A percentile compares a stretch with the other conserved stretches of the same genome.
phyloP scores from a whole-genome alignment of 208 protist species.

The Angomonas desouzai region DNA sequence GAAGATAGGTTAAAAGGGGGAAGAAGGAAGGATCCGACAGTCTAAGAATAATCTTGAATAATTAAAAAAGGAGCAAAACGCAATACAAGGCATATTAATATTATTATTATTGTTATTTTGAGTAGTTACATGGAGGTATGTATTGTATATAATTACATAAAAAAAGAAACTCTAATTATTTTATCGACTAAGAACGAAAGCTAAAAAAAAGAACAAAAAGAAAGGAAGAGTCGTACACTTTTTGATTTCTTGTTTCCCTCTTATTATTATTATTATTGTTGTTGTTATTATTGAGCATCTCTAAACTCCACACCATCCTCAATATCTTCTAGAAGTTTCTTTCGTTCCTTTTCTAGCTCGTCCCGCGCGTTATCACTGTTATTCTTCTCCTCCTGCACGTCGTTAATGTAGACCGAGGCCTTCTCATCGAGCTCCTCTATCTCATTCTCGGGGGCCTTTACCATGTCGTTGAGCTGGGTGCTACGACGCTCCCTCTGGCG shows the following conservation, averaged over 20 bases:
- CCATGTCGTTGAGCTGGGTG: constrained; percentile 47
- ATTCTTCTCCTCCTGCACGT: constrained; percentile 42
- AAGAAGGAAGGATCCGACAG: background rate
- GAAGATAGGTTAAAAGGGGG: background rate
- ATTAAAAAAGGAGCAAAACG: too few species aligned
- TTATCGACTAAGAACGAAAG: background rate
- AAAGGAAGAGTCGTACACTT: background rate
- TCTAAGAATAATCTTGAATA: too few species aligned
- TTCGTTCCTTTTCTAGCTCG: constrained; percentile 41
- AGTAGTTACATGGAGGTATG: background rate
- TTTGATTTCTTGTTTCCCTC: background rate
- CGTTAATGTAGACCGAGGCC: constrained; percentile 41
- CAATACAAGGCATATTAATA: constrained; percentile 14
- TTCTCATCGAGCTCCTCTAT: constrained; percentile 52
- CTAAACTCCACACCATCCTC: constrained; percentile 70
- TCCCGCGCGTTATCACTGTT: constrained; percentile 30
- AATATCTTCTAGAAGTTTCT: constrained; percentile 70
- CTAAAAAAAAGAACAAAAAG: constrained; percentile 14
- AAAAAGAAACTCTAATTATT: constrained; percentile 1
- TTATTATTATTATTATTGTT: constrained; percentile 7
- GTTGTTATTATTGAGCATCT: constrained; percentile 1
- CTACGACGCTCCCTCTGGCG: constrained; percentile 63
- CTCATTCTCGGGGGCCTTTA: constrained; percentile 21
- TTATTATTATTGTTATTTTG: constrained; percentile 2
- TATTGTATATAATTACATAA: constrained; percentile 1